Evolutionary conservation across 1,139 yeast genomes (phyloP).

Genomic region (Candida glucosophila): DNA sequence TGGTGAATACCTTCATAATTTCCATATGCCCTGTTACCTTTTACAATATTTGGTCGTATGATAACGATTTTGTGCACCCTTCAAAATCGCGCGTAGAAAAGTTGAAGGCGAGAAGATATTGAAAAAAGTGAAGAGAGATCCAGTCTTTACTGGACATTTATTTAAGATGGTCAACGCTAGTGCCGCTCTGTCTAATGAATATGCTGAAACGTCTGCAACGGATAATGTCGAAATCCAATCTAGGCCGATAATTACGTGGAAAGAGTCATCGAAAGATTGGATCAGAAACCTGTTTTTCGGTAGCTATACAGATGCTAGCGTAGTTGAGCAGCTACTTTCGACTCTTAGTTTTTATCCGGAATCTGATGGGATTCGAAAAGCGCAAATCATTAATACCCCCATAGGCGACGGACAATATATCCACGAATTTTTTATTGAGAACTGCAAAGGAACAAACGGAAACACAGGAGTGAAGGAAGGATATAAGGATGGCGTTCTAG

Average conservation of each 20-base stretch:
- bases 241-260: conserved; percentile 16
- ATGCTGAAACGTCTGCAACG: too few relatives aligned
- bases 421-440: conserved; percentile 30
- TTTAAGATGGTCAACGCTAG: too few relatives aligned
- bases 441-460: conserved; percentile 9
- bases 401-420: conserved; percentile 22
- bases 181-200: too few relatives aligned
- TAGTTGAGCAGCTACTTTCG: conserved; percentile 19
- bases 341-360: conserved; percentile 52
- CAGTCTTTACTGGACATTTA: too few relatives aligned
- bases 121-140: too few relatives aligned
- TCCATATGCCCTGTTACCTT: too few relatives aligned
- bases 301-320: conserved; percentile 15
- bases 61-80: too few relatives aligned
- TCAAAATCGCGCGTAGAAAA: too few relatives aligned
- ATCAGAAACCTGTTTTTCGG: conserved; percentile 19
- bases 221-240: too few relatives aligned
- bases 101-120: too few relatives aligned
- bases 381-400: conserved; percentile 23
- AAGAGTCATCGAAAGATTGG: conserved; percentile 31
- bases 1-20: too few relatives aligned
- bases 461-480: conserved; percentile 6
- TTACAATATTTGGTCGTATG: too few relatives aligned
- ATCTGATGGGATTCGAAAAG: conserved; percentile 37
- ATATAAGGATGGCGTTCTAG: conserved; percentile 11